Conservation (phyloP, 148 eudicot species). For the Rhododendron vialii region DNA sequence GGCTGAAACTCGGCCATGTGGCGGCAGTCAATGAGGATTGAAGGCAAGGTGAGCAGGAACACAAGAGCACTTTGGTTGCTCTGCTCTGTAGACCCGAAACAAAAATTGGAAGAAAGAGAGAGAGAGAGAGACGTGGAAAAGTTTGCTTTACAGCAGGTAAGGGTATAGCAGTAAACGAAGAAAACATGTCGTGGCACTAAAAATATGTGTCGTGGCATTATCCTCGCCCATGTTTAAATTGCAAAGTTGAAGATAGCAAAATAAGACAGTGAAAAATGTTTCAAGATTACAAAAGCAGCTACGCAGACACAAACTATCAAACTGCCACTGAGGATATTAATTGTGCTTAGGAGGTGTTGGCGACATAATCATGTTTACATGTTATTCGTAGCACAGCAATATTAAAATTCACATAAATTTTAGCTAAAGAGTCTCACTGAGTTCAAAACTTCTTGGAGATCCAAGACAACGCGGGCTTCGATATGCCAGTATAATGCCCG, state of each 20-base stretch:
- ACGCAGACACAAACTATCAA: neutral
- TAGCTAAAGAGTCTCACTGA: constrained; percentile 47
- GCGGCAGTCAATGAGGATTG: too few relatives aligned
- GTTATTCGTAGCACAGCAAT: neutral
- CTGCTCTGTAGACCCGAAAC: too few relatives aligned
- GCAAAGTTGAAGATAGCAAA: neutral
- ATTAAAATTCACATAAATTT: neutral
- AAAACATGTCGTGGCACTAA: too few relatives aligned
- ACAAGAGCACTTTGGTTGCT: too few relatives aligned
- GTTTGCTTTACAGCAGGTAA: too few relatives aligned
- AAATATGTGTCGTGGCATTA: too few relatives aligned
- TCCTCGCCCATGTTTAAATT: neutral
- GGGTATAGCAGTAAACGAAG: too few relatives aligned
- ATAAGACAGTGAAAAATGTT: neutral
- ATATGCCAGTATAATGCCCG: constrained; percentile 96
- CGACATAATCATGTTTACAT: neutral
- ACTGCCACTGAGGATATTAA: neutral
- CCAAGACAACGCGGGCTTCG: constrained; percentile 97
- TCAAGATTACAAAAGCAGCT: neutral
- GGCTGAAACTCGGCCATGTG: too few relatives aligned
- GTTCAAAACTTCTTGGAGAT: constrained; percentile 71
- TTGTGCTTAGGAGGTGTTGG: neutral
- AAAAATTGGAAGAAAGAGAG: too few relatives aligned
- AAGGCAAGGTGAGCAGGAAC: too few relatives aligned
- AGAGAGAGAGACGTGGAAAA: too few relatives aligned